phyloP scores from a whole-genome alignment of 768 basidiomycete genomes.

The Gymnopilus junonius region DNA sequence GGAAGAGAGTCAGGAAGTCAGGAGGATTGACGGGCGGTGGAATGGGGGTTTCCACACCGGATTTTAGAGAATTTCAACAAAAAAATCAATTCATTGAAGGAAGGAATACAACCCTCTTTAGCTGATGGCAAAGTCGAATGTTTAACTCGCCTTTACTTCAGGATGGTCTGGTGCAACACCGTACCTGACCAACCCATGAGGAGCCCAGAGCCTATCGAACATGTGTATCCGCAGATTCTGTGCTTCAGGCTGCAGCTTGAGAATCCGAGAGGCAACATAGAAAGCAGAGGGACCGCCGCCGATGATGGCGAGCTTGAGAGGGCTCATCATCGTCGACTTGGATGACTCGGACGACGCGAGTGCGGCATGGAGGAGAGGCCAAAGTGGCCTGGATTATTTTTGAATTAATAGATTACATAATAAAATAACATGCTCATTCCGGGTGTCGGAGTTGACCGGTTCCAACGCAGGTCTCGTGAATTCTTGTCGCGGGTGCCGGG shows the following conservation, averaged over 20 bases:
- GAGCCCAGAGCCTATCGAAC: constrained; percentile 92
- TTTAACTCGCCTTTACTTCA: constrained; percentile 80
- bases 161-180: constrained; percentile 99
- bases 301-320: constrained; percentile 82
- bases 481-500: constrained; percentile 1
- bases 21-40: not conserved
- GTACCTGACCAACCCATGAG: constrained; percentile 93
- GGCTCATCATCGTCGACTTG: constrained; percentile 14
- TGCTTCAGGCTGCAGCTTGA: constrained; percentile 58
- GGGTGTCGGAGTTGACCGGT: constrained; percentile 26
- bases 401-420: not conserved
- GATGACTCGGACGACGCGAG: not conserved
- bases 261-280: constrained; percentile 88
- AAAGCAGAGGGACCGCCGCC: constrained; percentile 98
- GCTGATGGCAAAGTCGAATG: not conserved
- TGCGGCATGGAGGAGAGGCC: not conserved
- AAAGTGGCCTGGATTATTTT: not conserved
- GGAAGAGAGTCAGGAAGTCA: not conserved
- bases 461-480: constrained; percentile 14
- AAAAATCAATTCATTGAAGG: no score
- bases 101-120: no score
- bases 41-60: constrained; percentile 5
- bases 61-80: no score
- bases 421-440: constrained; percentile 4
- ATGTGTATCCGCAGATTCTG: constrained; percentile 68